A percentile compares a stretch with the other conserved stretches of the same genome.
Evolutionary conservation across 108 stramenopile species (phyloP).

Genomic region (Epipyxis sp.): DNA sequence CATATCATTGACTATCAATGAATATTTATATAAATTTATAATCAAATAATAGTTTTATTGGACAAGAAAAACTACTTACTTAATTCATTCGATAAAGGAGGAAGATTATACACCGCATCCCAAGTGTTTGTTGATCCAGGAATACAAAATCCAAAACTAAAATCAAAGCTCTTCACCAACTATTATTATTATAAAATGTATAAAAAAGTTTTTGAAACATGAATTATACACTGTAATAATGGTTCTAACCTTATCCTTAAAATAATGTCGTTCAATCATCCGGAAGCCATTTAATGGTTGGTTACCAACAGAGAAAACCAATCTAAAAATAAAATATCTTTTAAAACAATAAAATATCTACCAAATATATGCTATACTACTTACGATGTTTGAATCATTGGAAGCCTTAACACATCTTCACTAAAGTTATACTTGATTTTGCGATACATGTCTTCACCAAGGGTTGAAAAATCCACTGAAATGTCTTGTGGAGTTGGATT

Average conservation of each 20-base stretch:
- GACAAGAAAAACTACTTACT: conserved; percentile 43
- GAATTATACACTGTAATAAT: not conserved
- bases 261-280: conserved; percentile 77
- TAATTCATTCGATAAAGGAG: conserved; percentile 62
- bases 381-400: conserved; percentile 47
- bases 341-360: too few species aligned
- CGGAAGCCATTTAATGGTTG: conserved; percentile 59
- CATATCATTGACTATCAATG: conserved; percentile 58
- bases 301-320: conserved; percentile 68
- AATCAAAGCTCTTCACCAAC: conserved; percentile 62
- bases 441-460: conserved; percentile 59
- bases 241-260: conserved; percentile 58
- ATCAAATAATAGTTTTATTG: not conserved
- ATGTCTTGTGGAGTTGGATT: conserved; percentile 33
- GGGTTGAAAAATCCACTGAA: conserved; percentile 16
- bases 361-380: not conserved
- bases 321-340: conserved; percentile 44
- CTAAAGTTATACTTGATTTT: conserved; percentile 70
- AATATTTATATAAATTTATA: not conserved
- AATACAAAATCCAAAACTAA: conserved; percentile 71
- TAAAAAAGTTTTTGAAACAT: not conserved
- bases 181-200: not conserved
- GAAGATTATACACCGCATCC: conserved; percentile 69
- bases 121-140: conserved; percentile 68
- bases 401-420: conserved; percentile 68